Conservation (phyloP, 2,329 filamentous ascomycete species). For the Botrytis porri region DNA sequence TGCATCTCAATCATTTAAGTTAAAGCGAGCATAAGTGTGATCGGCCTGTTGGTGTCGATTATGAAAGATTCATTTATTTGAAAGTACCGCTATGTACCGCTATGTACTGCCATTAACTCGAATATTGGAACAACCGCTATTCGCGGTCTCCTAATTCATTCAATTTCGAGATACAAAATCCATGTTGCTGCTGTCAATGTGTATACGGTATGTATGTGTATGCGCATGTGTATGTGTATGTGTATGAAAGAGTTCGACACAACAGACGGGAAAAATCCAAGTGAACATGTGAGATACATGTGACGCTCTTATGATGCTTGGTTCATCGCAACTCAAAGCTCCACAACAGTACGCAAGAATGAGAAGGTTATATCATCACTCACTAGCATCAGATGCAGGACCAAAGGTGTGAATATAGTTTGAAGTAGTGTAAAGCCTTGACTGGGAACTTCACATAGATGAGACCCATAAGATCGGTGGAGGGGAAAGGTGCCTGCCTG, state of each 20-base stretch:
- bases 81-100: neutral
- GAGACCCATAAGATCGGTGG: neutral
- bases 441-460: neutral
- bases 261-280: neutral
- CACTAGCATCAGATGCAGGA: neutral
- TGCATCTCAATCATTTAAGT: slow-evolving; percentile 8
- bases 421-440: neutral
- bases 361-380: slow-evolving; percentile 10
- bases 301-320: neutral
- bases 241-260: neutral
- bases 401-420: neutral
- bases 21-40: slow-evolving; percentile 1
- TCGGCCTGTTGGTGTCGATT: slow-evolving; percentile 2
- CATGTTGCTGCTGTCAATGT: neutral
- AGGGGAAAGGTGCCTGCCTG: slow-evolving; percentile 1
- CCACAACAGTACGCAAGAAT: neutral
- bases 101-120: neutral
- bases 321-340: neutral
- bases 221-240: neutral
- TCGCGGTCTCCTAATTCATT: neutral
- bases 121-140: slow-evolving; percentile 6
- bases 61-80: neutral
- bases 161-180: neutral
- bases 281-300: slow-evolving; percentile 8
- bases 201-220: neutral